Base-by-base conservation (phyloP, 179 eudicot genomes). In the Silene coronaria region DNA sequence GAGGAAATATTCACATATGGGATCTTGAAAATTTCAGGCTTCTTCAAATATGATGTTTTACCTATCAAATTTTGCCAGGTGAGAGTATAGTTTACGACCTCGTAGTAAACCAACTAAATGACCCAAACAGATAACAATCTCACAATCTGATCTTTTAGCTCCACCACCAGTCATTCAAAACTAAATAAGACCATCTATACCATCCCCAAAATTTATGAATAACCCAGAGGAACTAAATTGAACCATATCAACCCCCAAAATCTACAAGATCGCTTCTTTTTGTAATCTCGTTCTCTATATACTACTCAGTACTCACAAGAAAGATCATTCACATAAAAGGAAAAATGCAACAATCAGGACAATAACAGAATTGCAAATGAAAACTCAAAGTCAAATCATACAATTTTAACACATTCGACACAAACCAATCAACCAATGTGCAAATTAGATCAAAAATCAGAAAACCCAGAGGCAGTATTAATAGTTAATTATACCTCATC, bases 401-500 rank as follows among this genome's bases (percentile, higher is more conserved):
- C 23, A 24, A 28, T 16, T 16, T 11, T 22, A 26, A 68, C 34
- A 76, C n/a, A 6, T n/a, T 63, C 9, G 6, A 59, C 74, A 38
- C 6, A 27, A 3, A 24, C 4, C 23, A 73, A 22, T 42, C 48
- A 68, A 30, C 27, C 24, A 26, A n/a, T 2, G 17, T 23, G 72
- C 66, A 63, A 21, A 70, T 28, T 0, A 6, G 9, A 14, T 69
- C 3, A 24, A 42, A 46, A 13, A 70, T 10, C 5, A 70, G 16
- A 75, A 48, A 68, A 42, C 11, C 64, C 36, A 51, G 13, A 14
- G 17, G 66, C 6, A 71, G 76, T 36, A 42, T 7, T 38, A 11
- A n/a, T 30, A 30, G 5, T 55, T 26, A 34, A 48, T 76, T 74
- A 79, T 83, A 85, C 86, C 86, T 85, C 87, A 70, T 85, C 88